Base-by-base conservation (phyloP, 164 flowering plant genomes). In the Houttuynia cordata region DNA sequence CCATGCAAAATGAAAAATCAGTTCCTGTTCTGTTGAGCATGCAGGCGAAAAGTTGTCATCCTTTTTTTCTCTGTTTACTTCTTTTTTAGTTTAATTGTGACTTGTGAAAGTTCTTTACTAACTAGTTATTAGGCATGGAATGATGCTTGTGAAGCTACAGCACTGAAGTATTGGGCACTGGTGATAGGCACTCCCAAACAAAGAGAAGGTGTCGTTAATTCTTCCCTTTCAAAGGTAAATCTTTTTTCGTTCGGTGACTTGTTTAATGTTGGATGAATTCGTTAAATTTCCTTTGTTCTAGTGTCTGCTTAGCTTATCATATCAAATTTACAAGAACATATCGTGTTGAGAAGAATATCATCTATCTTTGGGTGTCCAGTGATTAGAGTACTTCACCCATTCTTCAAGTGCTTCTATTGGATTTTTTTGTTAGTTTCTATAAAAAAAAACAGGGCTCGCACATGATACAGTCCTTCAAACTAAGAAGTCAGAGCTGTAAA, bases 161-260 rank as follows among this genome's bases (percentile, higher is more conserved):
- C 47, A 55, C 91, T 81, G 74, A 81, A 74, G 61, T 86, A 83
- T 65, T 92, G 98, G 98, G 98, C 97, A 63, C 73, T 87, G 79
- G 96, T 89, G 34, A 92, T 93, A 21, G 98, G 98, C 45, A 73
- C 68, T 60, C 98, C 97, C 18, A 82, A 75, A 76, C 85, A 87
- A 68, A 89, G 79, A 64, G 78, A 86, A 80, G 96, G 98, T 39
- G 42, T 71, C 19, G 69, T 88, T 34, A 37, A 55, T 68, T 94
- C 93, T 23, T 94, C 90, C 62, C 88, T 93, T 61, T 76, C 92
- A 53, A 92, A 92, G 96, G 98, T 88, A 65, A n/a, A 50, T 39
- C 41, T 20, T 8, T 58, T 37, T 23, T 54, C 59, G 17, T 21
- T 41, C 23, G 19, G 8, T 50, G 8, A 58, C 10, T 30, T 2